Evolutionary conservation across 139 green algal genomes (phyloP), one percentile per base, ranked within the genome.

Genomic region (Auxenochlorella pyrenoidosa): DNA sequence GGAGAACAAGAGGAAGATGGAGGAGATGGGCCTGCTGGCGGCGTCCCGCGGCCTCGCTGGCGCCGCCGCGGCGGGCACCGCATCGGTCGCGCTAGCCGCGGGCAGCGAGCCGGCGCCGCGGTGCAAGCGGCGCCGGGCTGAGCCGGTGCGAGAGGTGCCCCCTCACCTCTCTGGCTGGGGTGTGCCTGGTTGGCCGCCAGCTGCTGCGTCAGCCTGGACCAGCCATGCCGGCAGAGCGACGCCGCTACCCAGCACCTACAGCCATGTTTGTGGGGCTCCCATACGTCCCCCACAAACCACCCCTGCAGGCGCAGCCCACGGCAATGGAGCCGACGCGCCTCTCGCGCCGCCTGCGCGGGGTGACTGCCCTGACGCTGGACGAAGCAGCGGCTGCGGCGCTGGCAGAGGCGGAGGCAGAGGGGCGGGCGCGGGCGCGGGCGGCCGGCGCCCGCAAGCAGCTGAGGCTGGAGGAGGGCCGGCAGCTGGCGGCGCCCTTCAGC

Each of bases 401-500:
- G n/a, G 75, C 77, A 10, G 65, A 73, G 34, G 85, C 77, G 8
- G 85, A 85, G 44, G 77, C 81, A 32, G 77, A 58, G 36, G 85
- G 63, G 8, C 41, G 13, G 40, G 59, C 41, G 6, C 41, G 43
- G 22, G 72, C 63, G 5, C 58, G 82, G 13, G 22, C 18, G 70
- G 66, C 38, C 32, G 60, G 38, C 16, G 28, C 79, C 5, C 77
- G 86, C 58, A 89, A 89, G 81, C 80, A 30, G 19, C 71, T 89
- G 30, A 36, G 30, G 32, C 81, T 89, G 8, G 75, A 79, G 15
- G 26, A 44, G 22, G 38, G 59, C 32, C 58, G 51, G 41, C 34
- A 59, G 34, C 88, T 82, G 34, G 75, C 43, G 16, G 88, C 90
- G 30, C 90, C 90, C 43, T 93, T 93, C 73, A 87, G 72, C 16